Base-by-base conservation (phyloP, 371 early-diverging fungal species). In the Rhizopus arrhizus region DNA sequence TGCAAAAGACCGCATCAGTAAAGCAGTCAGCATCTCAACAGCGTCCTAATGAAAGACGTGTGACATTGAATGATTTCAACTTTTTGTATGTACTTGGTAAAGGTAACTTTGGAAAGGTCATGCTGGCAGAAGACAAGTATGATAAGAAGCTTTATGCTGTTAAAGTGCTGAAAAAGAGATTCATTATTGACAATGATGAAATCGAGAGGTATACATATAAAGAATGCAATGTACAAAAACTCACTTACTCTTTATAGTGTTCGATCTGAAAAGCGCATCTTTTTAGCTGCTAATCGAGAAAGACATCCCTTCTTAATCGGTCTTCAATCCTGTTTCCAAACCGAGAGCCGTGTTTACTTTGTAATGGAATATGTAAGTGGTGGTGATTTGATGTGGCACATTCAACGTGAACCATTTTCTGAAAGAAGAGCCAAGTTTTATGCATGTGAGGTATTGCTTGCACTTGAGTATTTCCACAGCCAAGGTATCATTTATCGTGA, bases 281-380 rank as follows among this genome's bases (percentile, higher is more conserved):
- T 99, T 74, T 85, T 90, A 62, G 84, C 91, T 6, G 97, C 96
- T 35, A 95, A 92, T 72, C 76, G 81, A 61, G 92, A 86, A 55
- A 90, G 89, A 11, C 97, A 97, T 66, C 97, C 99, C n/a, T 99
- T 99, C 88, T 81, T 99, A 50, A 92, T 99, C 47, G 92, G 94
- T 12, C 77, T 99, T 62, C 95, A 99, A 71, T 93, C 95, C 29
- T 92, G 92, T 72, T 98, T 98, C 84, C 97, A 98, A 75, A 92
- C 96, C 3, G 89, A 94, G 52, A 90, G 91, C 22, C 86, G 97
- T 42, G 83, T 99, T 32, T 98, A 95, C 82, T 95, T 99, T 77
- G 97, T 99, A 9, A 97, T 99, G 97, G 99, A 99, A 69, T 99
- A 97, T 80, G 92, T 99, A 11, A 85, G 88, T 34, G 99, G 99